These are phyloP conservation scores for Fusarium camptoceras DNA, from an alignment of 2,329 filamentous ascomycete species.

Conservation along the genomic window DNA sequence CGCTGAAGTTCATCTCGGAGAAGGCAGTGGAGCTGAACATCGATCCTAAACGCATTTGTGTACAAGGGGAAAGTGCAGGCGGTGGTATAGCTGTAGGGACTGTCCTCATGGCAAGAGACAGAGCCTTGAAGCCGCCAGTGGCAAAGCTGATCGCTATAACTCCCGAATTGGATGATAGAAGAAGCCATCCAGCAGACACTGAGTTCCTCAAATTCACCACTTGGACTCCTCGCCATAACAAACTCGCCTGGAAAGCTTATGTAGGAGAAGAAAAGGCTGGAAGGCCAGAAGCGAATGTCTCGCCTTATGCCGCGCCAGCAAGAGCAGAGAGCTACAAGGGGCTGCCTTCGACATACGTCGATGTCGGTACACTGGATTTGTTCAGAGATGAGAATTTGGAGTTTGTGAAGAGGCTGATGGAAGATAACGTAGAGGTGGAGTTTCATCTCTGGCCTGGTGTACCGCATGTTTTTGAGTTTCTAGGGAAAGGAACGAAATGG, in stretches of 20 bases:
- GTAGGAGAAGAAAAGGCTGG: constrained; percentile 38
- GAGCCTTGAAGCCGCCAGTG: constrained; percentile 22
- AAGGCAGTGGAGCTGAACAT: constrained; percentile 35
- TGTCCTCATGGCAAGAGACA: constrained; percentile 34
- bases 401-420: constrained; percentile 36
- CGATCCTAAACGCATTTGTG: constrained; percentile 25
- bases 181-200: not conserved
- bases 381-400: constrained; percentile 37
- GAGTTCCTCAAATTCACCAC: constrained; percentile 24
- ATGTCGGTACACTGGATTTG: constrained; percentile 36
- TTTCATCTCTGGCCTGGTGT: constrained; percentile 42
- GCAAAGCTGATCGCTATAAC: constrained; percentile 37
- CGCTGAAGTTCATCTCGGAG: constrained; percentile 25
- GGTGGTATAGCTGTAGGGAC: constrained; percentile 24
- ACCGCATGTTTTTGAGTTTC: constrained; percentile 38
- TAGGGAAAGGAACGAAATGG: constrained; percentile 32
- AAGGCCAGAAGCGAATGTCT: constrained; percentile 16
- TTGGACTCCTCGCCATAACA: constrained; percentile 23
- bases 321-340: constrained; percentile 27
- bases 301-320: constrained; percentile 36
- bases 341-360: constrained; percentile 33
- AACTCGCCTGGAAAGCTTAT: constrained; percentile 34
- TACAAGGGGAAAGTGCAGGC: constrained; percentile 38
- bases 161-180: constrained; percentile 39
- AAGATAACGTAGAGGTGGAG: constrained; percentile 39